Conservation (phyloP, 2,329 filamentous ascomycete species). For the Trichophyton simii region DNA sequence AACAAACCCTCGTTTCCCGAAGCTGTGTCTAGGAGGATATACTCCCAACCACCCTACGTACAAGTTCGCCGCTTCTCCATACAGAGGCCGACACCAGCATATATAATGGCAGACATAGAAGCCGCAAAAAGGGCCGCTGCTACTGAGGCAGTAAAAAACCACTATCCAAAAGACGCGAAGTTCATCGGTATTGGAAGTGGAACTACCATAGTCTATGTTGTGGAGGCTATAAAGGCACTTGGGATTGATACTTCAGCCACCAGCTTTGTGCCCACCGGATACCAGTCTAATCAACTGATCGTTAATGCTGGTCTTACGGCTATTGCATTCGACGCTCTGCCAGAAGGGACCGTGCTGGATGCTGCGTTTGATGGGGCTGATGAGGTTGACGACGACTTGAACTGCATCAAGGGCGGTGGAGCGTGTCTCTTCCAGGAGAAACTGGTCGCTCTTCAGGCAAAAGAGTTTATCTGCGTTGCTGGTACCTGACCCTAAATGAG, state of each 20-base stretch:
- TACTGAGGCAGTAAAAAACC: constrained; percentile 44
- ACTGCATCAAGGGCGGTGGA: constrained; percentile 94
- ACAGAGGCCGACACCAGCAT: neutral
- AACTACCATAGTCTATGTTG: constrained; percentile 55
- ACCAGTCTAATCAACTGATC: constrained; percentile 80
- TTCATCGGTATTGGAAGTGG: constrained; percentile 55
- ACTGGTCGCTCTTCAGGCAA: constrained; percentile 71
- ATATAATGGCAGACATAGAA: constrained; percentile 38
- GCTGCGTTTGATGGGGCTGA: constrained; percentile 94
- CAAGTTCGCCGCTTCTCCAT: neutral
- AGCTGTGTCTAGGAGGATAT: neutral
- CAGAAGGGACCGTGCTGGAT: constrained; percentile 55
- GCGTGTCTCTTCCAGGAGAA: constrained; percentile 99
- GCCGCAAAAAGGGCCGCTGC: constrained; percentile 49
- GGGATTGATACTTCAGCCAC: constrained; percentile 43
- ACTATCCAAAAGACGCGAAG: constrained; percentile 45
- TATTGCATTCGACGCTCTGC: constrained; percentile 64
- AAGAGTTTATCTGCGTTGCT: constrained; percentile 77
- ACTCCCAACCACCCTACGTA: neutral
- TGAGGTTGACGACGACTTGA: constrained; percentile 87
- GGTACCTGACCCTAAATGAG: constrained; percentile 37
- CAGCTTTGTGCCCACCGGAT: constrained; percentile 84
- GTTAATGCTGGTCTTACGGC: constrained; percentile 63
- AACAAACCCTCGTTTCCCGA: neutral
- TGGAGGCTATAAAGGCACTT: constrained; percentile 48